These are phyloP conservation scores for Coemansia sp. DNA, from an alignment of 192 early-diverging fungal species.

Conservation along the genomic window DNA sequence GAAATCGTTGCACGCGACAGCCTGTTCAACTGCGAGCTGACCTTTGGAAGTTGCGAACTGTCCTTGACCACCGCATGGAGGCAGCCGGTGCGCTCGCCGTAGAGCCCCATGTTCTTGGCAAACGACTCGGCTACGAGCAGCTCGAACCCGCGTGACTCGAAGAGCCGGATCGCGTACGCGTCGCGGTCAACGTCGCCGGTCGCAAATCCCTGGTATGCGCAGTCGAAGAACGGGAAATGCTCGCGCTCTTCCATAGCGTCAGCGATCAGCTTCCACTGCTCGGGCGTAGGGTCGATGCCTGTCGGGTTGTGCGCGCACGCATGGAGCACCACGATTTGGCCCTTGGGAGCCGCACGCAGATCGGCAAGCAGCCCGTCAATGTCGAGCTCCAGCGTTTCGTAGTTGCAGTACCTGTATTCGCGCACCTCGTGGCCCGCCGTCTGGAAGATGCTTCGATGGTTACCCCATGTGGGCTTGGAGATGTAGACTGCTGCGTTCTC, in stretches of 20 bases:
- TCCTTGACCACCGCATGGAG: conserved; percentile 73
- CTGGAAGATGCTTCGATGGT: conserved; percentile 88
- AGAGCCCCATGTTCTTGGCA: conserved; percentile 99
- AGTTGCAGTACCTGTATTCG: conserved; percentile 92
- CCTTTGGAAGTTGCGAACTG: conserved; percentile 57
- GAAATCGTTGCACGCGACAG: conserved; percentile 85
- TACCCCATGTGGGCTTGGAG: conserved; percentile 97
- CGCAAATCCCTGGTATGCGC: conserved; percentile 99
- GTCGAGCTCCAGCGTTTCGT: conserved; percentile 74
- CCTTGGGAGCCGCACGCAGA: conserved; percentile 69
- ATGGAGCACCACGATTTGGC: conserved; percentile 90
- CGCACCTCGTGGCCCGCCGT: conserved; percentile 81
- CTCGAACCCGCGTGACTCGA: conserved; percentile 91
- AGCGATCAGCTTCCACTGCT: conserved; percentile 93
- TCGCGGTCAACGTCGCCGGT: conserved; percentile 90
- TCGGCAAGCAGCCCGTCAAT: conserved; percentile 74
- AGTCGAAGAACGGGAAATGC: conserved; percentile 97
- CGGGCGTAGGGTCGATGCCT: conserved; percentile 93
- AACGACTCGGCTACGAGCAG: conserved; percentile 90
- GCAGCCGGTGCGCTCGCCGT: conserved; percentile 90
- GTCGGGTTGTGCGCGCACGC: conserved; percentile 99
- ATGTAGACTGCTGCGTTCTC: conserved; percentile 73
- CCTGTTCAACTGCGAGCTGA: conserved; percentile 83
- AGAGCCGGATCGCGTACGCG: conserved; percentile 91
- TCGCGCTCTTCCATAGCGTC: conserved; percentile 74